Evolutionary conservation across 2,329 filamentous ascomycete genomes (phyloP).

Genomic region (Cercospora sp.): DNA sequence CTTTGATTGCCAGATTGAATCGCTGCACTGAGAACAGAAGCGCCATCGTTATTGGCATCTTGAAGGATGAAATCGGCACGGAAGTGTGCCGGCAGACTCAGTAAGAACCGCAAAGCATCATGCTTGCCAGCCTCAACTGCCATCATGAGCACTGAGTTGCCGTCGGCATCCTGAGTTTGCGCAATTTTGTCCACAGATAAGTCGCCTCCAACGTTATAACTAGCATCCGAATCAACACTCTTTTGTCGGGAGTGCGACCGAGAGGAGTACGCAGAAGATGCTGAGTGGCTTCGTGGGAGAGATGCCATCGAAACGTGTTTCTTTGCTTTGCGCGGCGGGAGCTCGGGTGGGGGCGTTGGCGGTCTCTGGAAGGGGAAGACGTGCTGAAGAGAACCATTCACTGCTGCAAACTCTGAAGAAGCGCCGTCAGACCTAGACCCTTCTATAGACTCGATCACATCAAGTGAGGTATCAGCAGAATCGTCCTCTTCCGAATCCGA

Average conservation of each 20-base stretch:
- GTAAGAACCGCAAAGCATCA: conserved; percentile 73
- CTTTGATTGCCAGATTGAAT: conserved; percentile 78
- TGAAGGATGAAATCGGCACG: conserved; percentile 69
- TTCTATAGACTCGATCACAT: background rate
- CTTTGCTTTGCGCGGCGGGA: conserved; percentile 61
- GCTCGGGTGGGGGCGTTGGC: conserved; percentile 48
- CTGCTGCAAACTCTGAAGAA: conserved; percentile 34
- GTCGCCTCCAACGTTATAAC: conserved; percentile 71
- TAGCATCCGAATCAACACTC: conserved; percentile 70
- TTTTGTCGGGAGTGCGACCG: conserved; percentile 71
- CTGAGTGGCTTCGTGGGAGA: conserved; percentile 71
- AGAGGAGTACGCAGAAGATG: conserved; percentile 74
- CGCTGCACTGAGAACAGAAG: conserved; percentile 83
- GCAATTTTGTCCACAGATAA: conserved; percentile 77
- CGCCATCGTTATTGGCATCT: conserved; percentile 86
- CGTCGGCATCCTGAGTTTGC: conserved; percentile 66
- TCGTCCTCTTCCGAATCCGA: conserved; percentile 27
- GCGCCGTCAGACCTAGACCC: background rate
- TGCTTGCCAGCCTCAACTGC: conserved; percentile 61
- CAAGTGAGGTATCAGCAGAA: conserved; percentile 11
- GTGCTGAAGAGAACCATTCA: conserved; percentile 64
- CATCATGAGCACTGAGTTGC: conserved; percentile 74
- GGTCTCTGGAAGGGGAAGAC: conserved; percentile 87
- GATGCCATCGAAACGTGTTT: conserved; percentile 83
- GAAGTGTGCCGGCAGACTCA: conserved; percentile 76